Conservation (phyloP, 495 filamentous ascomycete species). For the Podospora pseudopauciseta region DNA sequence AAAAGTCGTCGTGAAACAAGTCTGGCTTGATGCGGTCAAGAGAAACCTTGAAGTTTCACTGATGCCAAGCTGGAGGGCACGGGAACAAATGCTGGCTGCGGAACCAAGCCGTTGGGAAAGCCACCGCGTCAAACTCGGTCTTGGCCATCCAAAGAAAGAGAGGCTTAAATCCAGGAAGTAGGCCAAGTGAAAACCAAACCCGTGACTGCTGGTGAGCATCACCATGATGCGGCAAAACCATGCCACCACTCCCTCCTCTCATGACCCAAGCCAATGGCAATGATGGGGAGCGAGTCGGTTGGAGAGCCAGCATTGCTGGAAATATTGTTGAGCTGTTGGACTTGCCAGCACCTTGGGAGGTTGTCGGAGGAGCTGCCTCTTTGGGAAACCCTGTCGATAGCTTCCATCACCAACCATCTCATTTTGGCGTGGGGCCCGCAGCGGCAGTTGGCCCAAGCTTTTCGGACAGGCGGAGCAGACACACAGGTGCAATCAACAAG, state of each 20-base stretch:
- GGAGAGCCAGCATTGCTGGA: background rate
- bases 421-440: background rate
- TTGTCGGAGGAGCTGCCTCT: slow-evolving; percentile 7
- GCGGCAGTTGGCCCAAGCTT: background rate
- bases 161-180: background rate
- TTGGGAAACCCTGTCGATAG: background rate
- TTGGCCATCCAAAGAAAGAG: background rate
- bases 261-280: background rate
- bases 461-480: background rate
- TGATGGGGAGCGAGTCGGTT: background rate
- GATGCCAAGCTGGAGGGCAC: background rate
- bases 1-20: background rate
- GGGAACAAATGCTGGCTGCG: background rate
- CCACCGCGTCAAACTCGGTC: background rate
- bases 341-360: background rate
- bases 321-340: background rate
- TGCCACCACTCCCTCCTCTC: too few relatives aligned
- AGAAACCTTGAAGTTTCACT: background rate
- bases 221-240: background rate
- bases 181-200: too few relatives aligned
- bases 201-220: background rate
- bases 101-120: background rate
- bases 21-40: background rate
- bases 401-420: background rate
- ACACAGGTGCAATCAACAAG: too few relatives aligned